Evolutionary conservation across 129 eudicot genomes (phyloP).

Genomic region (Gnaphalium uliginosum): DNA sequence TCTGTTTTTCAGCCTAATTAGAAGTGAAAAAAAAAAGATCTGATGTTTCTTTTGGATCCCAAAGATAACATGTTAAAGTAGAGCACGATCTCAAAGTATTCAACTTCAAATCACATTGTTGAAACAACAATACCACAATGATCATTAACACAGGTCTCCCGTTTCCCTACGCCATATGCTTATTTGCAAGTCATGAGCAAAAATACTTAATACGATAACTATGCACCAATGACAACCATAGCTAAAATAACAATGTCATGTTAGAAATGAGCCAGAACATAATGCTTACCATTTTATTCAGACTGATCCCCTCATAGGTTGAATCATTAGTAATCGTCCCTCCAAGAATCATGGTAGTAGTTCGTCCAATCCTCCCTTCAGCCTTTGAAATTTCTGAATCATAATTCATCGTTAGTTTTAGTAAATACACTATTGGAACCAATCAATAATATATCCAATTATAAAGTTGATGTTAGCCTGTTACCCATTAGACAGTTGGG

Average conservation of each 20-base stretch:
- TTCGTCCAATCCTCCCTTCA: constrained; percentile 88
- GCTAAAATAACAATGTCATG: neutral
- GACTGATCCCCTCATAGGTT: constrained; percentile 58
- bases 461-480: too few species aligned
- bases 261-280: neutral
- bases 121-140: constrained; percentile 4
- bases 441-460: too few species aligned
- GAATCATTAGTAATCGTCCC: constrained; percentile 85
- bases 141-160: neutral
- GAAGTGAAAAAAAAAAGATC: too few species aligned
- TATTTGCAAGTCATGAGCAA: neutral
- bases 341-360: constrained; percentile 79
- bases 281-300: constrained; percentile 61
- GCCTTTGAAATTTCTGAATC: constrained; percentile 77
- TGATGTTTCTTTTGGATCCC: neutral
- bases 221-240: neutral
- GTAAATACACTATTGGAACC: neutral
- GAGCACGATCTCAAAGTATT: too few species aligned
- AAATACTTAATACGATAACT: neutral
- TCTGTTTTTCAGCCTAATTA: neutral
- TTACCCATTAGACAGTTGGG: too few species aligned
- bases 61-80: neutral
- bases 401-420: constrained; percentile 10
- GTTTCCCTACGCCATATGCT: neutral
- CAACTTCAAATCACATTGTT: neutral